A percentile compares a stretch with the other conserved stretches of the same genome.
Evolutionary conservation across 768 basidiomycete genomes (phyloP).

Genomic region (Suillus decipiens): DNA sequence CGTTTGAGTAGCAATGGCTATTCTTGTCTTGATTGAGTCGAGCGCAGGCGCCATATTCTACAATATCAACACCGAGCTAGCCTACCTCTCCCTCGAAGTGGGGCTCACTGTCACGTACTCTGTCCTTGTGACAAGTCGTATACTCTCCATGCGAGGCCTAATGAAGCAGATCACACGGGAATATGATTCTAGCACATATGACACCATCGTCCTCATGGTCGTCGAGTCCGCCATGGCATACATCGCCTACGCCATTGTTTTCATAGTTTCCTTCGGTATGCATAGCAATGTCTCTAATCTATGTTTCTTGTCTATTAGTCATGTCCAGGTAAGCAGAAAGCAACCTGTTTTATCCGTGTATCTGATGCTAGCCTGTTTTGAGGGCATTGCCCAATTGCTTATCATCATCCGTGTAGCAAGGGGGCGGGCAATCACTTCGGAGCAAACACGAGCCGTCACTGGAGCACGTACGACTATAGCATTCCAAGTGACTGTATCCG

Average conservation of each 20-base stretch:
- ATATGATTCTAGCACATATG: conserved; percentile 24
- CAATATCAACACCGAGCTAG: conserved; percentile 25
- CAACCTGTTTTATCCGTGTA: background rate
- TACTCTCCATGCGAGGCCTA: conserved; percentile 24
- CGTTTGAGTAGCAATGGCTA: conserved; percentile 16
- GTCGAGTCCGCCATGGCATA: conserved; percentile 39
- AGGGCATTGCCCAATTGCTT: conserved; percentile 37
- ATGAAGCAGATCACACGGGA: conserved; percentile 19
- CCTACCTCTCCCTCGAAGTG: conserved; percentile 35
- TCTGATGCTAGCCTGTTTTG: background rate
- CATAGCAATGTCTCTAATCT: conserved; percentile 31
- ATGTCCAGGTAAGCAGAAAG: conserved; percentile 29
- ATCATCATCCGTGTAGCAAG: conserved; percentile 39
- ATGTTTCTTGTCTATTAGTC: conserved; percentile 34
- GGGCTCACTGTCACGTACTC: conserved; percentile 34
- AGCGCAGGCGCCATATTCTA: conserved; percentile 23
- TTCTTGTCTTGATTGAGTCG: conserved; percentile 20
- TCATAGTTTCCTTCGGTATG: conserved; percentile 33
- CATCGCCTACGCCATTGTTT: conserved; percentile 28
- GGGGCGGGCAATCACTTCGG: conserved; percentile 25
- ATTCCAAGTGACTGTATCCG: background rate
- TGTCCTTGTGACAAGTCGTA: conserved; percentile 30
- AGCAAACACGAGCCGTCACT: background rate
- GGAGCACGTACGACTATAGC: background rate
- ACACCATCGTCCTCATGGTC: conserved; percentile 32